Evolutionary conservation across 2,329 filamentous ascomycete species (phyloP).

Genomic region (Myrmaecium sp.): DNA sequence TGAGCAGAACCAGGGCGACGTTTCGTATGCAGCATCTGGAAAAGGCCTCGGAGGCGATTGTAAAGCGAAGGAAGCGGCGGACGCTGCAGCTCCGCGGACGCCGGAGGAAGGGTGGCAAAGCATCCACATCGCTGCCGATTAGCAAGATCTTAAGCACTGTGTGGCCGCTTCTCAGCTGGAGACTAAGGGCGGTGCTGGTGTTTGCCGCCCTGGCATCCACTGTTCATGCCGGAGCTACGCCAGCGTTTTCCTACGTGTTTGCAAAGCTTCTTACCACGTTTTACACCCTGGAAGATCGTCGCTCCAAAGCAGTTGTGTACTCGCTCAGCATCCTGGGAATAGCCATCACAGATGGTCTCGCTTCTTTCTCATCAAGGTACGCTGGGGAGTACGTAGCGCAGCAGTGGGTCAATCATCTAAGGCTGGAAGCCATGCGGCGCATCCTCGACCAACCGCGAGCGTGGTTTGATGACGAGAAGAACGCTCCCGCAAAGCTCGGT

Average conservation of each 20-base stretch:
- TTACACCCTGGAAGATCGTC: conserved; percentile 35
- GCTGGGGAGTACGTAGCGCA: conserved; percentile 57
- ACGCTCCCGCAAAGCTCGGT: conserved; percentile 46
- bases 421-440: conserved; percentile 47
- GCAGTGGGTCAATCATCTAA: conserved; percentile 58
- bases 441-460: conserved; percentile 59
- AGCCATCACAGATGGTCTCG: conserved; percentile 46
- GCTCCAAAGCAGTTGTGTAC: conserved; percentile 42
- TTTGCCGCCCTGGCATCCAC: conserved; percentile 45
- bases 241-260: conserved; percentile 61
- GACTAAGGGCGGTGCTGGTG: conserved; percentile 37
- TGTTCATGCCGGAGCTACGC: conserved; percentile 49
- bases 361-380: conserved; percentile 51
- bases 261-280: conserved; percentile 56
- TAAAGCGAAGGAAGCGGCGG: conserved; percentile 2
- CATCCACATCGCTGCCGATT: conserved; percentile 15
- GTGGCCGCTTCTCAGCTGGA: conserved; percentile 44
- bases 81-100: not conserved
- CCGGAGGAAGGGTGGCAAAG: conserved; percentile 1
- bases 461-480: conserved; percentile 60
- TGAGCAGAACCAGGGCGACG: conserved; percentile 1
- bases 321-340: conserved; percentile 53
- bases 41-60: conserved; percentile 3
- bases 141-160: conserved; percentile 48
- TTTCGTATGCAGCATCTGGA: not conserved